Base-by-base conservation (phyloP, 1,284 basidiomycete genomes). In the Lentinula novae-zelandiae region DNA sequence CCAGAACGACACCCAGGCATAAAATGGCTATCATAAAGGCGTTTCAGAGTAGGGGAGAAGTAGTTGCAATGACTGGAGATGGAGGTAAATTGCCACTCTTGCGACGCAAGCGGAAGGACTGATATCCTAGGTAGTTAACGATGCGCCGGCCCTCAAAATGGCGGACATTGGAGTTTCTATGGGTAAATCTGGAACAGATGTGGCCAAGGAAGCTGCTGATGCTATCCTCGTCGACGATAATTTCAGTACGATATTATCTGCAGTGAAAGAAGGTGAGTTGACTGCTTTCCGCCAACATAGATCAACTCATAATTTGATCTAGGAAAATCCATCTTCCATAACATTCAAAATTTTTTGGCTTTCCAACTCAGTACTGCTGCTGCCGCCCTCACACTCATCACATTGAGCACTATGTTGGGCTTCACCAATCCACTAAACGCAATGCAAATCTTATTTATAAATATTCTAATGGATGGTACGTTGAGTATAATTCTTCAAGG, bases 361-460 rank as follows among this genome's bases (percentile, higher is more conserved):
- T 99, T 99, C 82, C 96, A 99, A 75, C 86, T 99, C 17, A 96
- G 93, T 65, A 99, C 96, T 1, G 96, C 96, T 1, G 93, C 95
- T 5, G 95, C 96, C 10, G 96, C 96, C 1, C 78, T 99, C 62
- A 88, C 91, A n/a, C 81, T 98, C 64, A 98, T 99, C 74, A 96
- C 95, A 3, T 81, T 98, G 57, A 95, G 92, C 69, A 98, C 96
- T 13, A 81, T 95, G 70, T 85, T 98, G 66, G 86, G 91, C 15
- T 79, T 98, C 54, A 89, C 87, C 67, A 95, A 96, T 70, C 96
- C 96, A 13, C 81, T 99, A 65, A 99, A 99, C 71, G 90, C 96
- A 2, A 98, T 98, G 95, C 96, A 98, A 74, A 98, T 99, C 68
- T 79, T 99, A 27, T 98, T 98, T 73, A 98, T 98, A 73, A 98